A percentile compares a stretch with the other conserved stretches of the same genome.
phyloP scores from a whole-genome alignment of 192 early-diverging fungal species.

The Gonapodya sp. region DNA sequence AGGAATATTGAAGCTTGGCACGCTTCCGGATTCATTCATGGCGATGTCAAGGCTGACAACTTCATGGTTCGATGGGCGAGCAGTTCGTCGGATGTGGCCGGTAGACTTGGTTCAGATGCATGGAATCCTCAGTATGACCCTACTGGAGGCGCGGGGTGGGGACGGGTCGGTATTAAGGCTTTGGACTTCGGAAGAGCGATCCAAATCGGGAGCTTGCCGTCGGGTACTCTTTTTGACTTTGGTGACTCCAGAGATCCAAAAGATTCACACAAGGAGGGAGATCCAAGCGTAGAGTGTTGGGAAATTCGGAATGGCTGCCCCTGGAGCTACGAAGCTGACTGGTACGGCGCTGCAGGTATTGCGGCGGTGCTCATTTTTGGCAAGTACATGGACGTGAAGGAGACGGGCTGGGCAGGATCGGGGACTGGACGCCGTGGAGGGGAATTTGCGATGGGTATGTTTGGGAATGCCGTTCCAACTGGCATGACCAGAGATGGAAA shows the following conservation, averaged over 20 bases:
- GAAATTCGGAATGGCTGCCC: constrained; percentile 27
- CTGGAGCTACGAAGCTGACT: constrained; percentile 41
- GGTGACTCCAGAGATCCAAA: not conserved
- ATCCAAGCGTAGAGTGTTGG: constrained; percentile 33
- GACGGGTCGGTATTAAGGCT: constrained; percentile 22
- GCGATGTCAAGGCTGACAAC: constrained; percentile 37
- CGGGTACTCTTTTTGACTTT: constrained; percentile 19
- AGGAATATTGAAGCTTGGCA: constrained; percentile 32
- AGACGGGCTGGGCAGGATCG: not conserved
- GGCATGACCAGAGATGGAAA: not conserved
- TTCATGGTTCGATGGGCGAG: constrained; percentile 25
- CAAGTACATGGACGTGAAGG: constrained; percentile 29
- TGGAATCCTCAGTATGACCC: constrained; percentile 30
- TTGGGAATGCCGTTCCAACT: not conserved
- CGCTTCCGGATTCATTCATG: constrained; percentile 34
- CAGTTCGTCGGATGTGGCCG: constrained; percentile 15
- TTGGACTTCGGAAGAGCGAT: constrained; percentile 31
- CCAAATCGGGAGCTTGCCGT: constrained; percentile 25
- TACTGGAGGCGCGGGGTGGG: constrained; percentile 30
- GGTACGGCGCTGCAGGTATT: constrained; percentile 39
- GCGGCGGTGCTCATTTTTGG: constrained; percentile 42
- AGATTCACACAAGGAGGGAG: not conserved
- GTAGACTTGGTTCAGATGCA: not conserved
- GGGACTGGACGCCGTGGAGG: not conserved
- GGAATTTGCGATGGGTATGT: not conserved